phyloP scores from a whole-genome alignment of 345 rosid genomes.

The Eucalyptus cladocalyx region DNA sequence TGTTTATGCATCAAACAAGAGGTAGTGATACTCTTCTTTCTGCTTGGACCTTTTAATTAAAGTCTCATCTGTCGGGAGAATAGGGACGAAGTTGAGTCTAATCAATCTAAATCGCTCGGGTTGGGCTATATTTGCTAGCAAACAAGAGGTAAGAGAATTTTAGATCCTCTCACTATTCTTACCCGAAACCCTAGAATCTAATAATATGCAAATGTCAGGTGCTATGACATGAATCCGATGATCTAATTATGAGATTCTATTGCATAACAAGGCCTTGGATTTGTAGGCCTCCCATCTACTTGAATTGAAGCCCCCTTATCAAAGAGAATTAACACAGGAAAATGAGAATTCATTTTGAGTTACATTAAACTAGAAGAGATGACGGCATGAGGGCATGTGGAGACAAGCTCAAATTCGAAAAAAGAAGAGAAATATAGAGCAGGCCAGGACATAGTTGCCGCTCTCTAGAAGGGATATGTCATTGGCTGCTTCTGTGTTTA shows the following conservation, averaged over 20 bases:
- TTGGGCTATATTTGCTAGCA: not conserved
- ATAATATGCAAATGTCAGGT: not conserved
- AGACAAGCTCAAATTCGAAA: not conserved
- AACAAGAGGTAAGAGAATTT: not conserved
- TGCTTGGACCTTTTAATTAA: not conserved
- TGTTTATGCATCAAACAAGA: not conserved
- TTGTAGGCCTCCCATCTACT: not conserved
- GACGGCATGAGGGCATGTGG: not conserved
- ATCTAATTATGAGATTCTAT: not conserved
- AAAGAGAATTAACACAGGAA: not conserved
- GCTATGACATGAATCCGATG: not conserved
- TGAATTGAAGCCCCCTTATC: not conserved
- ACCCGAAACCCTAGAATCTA: not conserved
- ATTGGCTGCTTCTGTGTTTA: not conserved
- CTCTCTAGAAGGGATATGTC: not conserved
- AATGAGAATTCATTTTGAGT: not conserved
- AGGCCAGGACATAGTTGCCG: not conserved
- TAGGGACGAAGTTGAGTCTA: not conserved
- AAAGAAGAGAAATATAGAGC: not conserved
- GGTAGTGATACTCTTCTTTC: not conserved
- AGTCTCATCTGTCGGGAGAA: not conserved
- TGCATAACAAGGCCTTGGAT: not conserved
- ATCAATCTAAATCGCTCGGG: not conserved
- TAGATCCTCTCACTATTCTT: not conserved
- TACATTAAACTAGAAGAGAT: not conserved